Base-by-base conservation (phyloP, 306 rosid species). In the Adenanthera pavonina region DNA sequence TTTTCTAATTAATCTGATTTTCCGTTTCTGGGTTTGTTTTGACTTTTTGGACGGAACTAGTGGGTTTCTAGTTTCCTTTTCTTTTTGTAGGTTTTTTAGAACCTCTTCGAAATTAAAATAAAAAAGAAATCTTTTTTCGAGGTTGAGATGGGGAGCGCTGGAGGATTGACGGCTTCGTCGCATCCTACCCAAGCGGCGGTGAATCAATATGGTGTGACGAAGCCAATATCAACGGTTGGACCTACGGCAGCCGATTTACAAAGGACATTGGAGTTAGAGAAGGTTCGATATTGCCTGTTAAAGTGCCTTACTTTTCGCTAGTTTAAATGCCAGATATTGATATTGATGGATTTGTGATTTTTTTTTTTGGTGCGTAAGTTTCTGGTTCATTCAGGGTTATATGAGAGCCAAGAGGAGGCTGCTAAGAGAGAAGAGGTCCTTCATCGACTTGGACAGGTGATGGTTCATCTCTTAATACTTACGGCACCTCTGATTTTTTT, bases 391-490 rank as follows among this genome's bases (percentile, higher is more conserved):
- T 86, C 91, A 5, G 97, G 91, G 75, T 87, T 92, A 36, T 86
- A 89, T 7, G 97, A 92, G 88, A 87, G 88, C 84, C 25, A 80
- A 30, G 89, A 86, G 79, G 97, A 89, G 71, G 84, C 91, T 71
- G 83, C 84, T 53, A 92, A 83, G 83, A 92, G 97, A 83, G 90
- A 83, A 80, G 87, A 83, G 69, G 92, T 92, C 61, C 92, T 92
- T 69, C 76, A 8, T 17, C 85, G 91, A 33, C 89, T 92, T 80
- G 74, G 85, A 41, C 84, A 80, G 94, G 94, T 91, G 60, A 74
- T 20, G 69, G 0, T 12, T 34, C 34, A 44, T 62, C 16, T n/a
- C 8, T 66, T 38, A 20, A 11, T 48, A 4, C 38, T 11, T 20
- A n/a, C 8, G 11, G 44, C 12, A n/a, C 11, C 44, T 40, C 52